Conservation (phyloP, 1,139 yeast genomes). For the Kurtzmaniella quercitrusa region DNA sequence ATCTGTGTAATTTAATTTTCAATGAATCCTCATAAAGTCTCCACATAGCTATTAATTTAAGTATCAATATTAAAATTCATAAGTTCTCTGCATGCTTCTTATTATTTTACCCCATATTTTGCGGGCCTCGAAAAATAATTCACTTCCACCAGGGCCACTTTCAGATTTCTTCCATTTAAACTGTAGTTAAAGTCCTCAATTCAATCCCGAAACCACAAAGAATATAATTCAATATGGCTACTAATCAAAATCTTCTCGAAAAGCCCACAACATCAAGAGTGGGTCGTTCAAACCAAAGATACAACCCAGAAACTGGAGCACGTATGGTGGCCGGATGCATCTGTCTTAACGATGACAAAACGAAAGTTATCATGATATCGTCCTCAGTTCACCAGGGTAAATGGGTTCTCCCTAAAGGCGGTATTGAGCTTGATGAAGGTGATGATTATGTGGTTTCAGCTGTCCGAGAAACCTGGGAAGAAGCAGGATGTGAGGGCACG, state of each 20-base stretch:
- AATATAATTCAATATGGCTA: slow-evolving; percentile 3
- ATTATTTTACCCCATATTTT: too few species aligned
- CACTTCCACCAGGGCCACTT: too few species aligned
- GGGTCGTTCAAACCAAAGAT: slow-evolving; percentile 39
- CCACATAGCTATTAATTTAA: too few species aligned
- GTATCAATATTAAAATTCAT: too few species aligned
- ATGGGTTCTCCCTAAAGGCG: slow-evolving; percentile 96
- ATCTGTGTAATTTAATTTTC: too few species aligned
- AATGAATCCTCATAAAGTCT: too few species aligned
- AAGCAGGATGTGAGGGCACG: slow-evolving; percentile 81
- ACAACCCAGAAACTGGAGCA: slow-evolving; percentile 59
- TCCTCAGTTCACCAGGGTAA: slow-evolving; percentile 61
- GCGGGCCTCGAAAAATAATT: too few species aligned
- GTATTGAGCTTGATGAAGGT: slow-evolving; percentile 82
- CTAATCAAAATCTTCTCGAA: slow-evolving; percentile 14
- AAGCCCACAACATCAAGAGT: slow-evolving; percentile 25
- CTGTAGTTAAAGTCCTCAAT: too few species aligned
- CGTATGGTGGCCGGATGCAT: slow-evolving; percentile 90
- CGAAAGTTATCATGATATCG: slow-evolving; percentile 70
- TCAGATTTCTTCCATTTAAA: too few species aligned
- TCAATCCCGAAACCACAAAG: too few species aligned
- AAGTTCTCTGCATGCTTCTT: too few species aligned
- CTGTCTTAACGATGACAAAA: slow-evolving; percentile 54
- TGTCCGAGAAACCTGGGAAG: slow-evolving; percentile 94
- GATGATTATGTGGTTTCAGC: slow-evolving; percentile 57